Evolutionary conservation across 192 early-diverging fungal species (phyloP).

Genomic region (Allomyces macrogynus): DNA sequence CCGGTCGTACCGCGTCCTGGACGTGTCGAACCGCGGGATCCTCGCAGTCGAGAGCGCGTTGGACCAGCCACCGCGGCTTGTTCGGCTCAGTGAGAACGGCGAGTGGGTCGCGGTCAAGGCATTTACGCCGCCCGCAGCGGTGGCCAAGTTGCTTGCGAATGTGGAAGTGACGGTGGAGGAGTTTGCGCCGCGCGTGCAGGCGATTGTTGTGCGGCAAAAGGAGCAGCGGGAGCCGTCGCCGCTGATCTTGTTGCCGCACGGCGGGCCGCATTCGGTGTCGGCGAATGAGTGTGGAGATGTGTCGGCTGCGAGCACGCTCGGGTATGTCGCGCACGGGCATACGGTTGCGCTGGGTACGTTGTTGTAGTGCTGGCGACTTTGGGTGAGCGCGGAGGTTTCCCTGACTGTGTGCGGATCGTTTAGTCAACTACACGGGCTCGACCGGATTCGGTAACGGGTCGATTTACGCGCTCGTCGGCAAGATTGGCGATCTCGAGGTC

Average conservation of each 20-base stretch:
- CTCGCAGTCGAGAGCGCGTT: too few species aligned
- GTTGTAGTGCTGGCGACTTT: too few species aligned
- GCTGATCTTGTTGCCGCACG: constrained; percentile 55
- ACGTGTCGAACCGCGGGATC: too few species aligned
- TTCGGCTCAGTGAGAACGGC: too few species aligned
- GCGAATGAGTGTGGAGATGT: constrained; percentile 27
- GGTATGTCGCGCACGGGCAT: constrained; percentile 31
- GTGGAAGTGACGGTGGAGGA: too few species aligned
- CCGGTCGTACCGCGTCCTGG: too few species aligned
- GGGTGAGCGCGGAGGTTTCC: too few species aligned
- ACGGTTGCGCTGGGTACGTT: constrained; percentile 14
- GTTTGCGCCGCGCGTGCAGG: constrained; percentile 8
- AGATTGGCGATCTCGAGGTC: constrained; percentile 43
- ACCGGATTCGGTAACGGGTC: constrained; percentile 54
- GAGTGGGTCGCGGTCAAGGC: too few species aligned
- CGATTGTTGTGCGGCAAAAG: constrained; percentile 13
- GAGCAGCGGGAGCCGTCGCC: constrained; percentile 11
- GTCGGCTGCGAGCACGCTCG: constrained; percentile 20
- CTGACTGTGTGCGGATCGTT: too few species aligned
- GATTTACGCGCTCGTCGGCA: constrained; percentile 38
- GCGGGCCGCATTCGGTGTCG: constrained; percentile 46
- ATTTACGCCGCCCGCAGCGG: too few species aligned
- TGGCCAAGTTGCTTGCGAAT: too few species aligned
- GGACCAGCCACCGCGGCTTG: too few species aligned
- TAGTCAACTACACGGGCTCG: constrained; percentile 62